Conservation (phyloP, 441 rosid species). For the Mallotus japonicus region DNA sequence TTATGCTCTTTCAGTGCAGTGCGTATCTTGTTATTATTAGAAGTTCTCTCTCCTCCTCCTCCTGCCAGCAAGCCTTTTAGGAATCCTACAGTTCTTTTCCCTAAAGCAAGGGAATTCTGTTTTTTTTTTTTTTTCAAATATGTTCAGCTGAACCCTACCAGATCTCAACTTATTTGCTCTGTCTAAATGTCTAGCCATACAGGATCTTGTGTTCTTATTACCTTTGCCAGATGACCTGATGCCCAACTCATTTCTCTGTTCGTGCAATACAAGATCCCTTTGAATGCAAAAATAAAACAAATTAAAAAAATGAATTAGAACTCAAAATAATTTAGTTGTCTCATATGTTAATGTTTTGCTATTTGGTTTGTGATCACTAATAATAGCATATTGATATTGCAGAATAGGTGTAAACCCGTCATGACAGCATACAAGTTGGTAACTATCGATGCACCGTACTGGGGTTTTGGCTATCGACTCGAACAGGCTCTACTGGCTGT, state of each 20-base stretch:
- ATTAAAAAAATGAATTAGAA: too few species aligned
- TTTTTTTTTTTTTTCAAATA: neutral
- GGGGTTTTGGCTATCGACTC: conserved; percentile 70
- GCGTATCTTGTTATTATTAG: neutral
- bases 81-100: neutral
- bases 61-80: neutral
- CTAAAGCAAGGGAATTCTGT: neutral
- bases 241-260: neutral
- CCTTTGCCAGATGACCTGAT: neutral
- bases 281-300: too few species aligned
- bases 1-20: too few species aligned
- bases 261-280: neutral
- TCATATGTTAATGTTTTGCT: neutral
- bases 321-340: too few species aligned
- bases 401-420: conserved; percentile 57
- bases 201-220: neutral
- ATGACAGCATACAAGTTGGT: conserved; percentile 73
- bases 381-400: conserved; percentile 25
- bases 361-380: neutral
- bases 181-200: neutral
- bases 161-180: neutral
- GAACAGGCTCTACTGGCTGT: conserved; percentile 66
- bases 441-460: conserved; percentile 67
- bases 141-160: neutral
- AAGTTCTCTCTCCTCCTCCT: neutral